Percentiles rank a stretch among this genome's conserved stretches.
Evolutionary conservation across 176 grass and related monocot genomes (phyloP).

Genomic region (Elaeis guineensis): DNA sequence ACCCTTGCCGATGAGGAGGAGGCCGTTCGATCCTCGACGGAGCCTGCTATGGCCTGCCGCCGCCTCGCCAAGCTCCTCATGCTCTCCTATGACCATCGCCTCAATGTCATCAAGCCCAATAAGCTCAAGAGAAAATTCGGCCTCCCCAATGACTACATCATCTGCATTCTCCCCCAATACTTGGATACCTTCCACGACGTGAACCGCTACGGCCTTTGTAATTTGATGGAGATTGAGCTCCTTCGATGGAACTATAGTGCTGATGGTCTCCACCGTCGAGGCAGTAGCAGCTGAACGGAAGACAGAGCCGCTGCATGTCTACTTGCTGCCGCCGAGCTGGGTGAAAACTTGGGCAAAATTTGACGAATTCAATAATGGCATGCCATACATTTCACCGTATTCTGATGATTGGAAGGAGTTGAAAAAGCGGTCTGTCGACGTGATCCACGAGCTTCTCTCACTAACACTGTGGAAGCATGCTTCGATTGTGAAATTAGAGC

Average conservation of each 20-base stretch:
- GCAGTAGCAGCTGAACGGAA: conserved; percentile 7
- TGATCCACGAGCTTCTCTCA: conserved; percentile 76
- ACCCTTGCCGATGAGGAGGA: conserved; percentile 60
- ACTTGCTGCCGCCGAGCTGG: conserved; percentile 60
- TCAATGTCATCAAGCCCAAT: conserved; percentile 67
- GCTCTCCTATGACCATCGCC: conserved; percentile 46
- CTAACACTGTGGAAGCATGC: conserved; percentile 72
- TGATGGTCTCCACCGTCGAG: conserved; percentile 46
- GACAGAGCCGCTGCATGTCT: conserved; percentile 36
- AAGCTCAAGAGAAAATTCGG: conserved; percentile 59
- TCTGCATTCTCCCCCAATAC: conserved; percentile 51
- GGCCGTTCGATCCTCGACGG: conserved; percentile 33
- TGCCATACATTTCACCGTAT: conserved; percentile 77
- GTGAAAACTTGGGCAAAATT: conserved; percentile 39
- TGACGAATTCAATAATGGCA: conserved; percentile 63
- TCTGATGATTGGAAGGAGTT: conserved; percentile 20
- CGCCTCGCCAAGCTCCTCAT: conserved; percentile 70
- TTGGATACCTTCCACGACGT: conserved; percentile 63
- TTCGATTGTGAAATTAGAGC: conserved; percentile 78
- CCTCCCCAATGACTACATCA: conserved; percentile 80
- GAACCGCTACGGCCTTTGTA: conserved; percentile 41
- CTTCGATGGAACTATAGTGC: conserved; percentile 48
- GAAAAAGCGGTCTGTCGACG: conserved; percentile 52
- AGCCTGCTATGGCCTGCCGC: conserved; percentile 51
- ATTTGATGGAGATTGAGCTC: conserved; percentile 67